Base-by-base conservation (phyloP, 2,329 filamentous ascomycete species). In the Neofusicoccum kwambonambiense region DNA sequence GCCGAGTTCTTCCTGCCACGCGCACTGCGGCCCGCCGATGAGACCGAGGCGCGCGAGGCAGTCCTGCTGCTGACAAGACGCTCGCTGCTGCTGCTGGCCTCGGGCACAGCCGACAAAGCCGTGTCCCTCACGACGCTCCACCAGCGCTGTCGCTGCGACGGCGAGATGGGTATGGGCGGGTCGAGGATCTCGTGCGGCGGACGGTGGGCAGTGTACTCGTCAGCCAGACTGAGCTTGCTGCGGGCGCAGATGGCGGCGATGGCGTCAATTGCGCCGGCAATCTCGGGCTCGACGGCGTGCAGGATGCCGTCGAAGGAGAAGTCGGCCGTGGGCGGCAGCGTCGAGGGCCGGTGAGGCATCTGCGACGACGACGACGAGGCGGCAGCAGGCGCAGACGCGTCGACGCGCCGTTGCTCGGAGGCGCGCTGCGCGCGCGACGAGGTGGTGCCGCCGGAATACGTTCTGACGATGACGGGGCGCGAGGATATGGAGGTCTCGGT, bases 201-300 rank as follows among this genome's bases (percentile, higher is more conserved):
- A 41, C 87, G 80, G 73, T 89, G 86, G 49, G 85, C 85, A 39
- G 81, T 83, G 71, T 89, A 87, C 71, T 88, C 86, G 70, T 88
- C 85, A 9, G 86, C 85, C 66, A 89, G 75, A 69, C 85, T 87
- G 70, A 87, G 77, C 68, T 82, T 83, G 73, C 84, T 88, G 66
- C 85, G 80, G 3, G 86, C 86, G 68, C 85, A 87, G 66, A 89
- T 87, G 69, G 87, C 85, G 27, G 86, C 85, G 68, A 89, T 88
- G 15, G 84, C 84, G 70, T 88, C 84, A 62, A 89, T 80, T 9
- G 86, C 86, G 13, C 77, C 76, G 67, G 83, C 78, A 52, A 88
- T 85, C 68, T 88, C 85, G 12, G 84, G 82, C 64, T 87, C 84
- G 64, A 87, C 83, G 34, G 84, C 83, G 27, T 80, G 79, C 13